Conservation (phyloP, 2,329 filamentous ascomycete genomes). For the Juglanconis oblonga region DNA sequence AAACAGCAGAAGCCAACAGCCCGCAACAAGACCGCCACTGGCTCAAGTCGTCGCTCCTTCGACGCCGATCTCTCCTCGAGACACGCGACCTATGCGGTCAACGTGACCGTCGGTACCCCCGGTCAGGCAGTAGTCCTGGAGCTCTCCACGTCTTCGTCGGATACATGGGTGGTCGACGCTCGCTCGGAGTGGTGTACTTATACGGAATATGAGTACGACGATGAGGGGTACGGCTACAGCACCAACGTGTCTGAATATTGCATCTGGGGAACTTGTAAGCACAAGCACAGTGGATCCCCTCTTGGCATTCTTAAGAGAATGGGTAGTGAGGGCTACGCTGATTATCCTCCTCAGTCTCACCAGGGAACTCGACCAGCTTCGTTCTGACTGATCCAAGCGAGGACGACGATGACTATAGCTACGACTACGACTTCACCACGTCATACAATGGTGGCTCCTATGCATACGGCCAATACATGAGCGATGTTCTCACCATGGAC, state of each 20-base stretch:
- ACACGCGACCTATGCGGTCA: conserved; percentile 23
- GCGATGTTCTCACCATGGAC: conserved; percentile 26
- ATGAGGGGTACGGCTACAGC: neutral
- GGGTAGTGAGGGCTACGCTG: conserved; percentile 4
- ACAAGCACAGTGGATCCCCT: neutral
- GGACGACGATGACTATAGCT: conserved; percentile 8
- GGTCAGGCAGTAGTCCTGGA: conserved; percentile 26
- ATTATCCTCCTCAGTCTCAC: conserved; percentile 1
- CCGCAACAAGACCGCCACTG: neutral
- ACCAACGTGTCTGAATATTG: conserved; percentile 14
- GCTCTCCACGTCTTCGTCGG: conserved; percentile 22
- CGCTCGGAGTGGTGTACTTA: conserved; percentile 12
- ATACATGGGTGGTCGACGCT: conserved; percentile 29
- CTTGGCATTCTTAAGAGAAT: neutral
- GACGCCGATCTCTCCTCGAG: conserved; percentile 12
- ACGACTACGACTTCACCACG: conserved; percentile 7
- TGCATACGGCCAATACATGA: conserved; percentile 24
- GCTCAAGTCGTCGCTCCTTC: neutral
- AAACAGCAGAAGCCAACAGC: neutral
- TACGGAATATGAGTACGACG: neutral
- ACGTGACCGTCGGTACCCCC: conserved; percentile 27
- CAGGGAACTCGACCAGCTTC: conserved; percentile 23
- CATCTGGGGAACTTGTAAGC: conserved; percentile 24
- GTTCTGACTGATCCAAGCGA: conserved; percentile 17
- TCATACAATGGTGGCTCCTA: conserved; percentile 14